A percentile compares a stretch with the other conserved stretches of the same genome.
These are phyloP conservation scores for Lavandula angustifolia DNA, from an alignment of 257 asterid species.

Conservation along the genomic window DNA sequence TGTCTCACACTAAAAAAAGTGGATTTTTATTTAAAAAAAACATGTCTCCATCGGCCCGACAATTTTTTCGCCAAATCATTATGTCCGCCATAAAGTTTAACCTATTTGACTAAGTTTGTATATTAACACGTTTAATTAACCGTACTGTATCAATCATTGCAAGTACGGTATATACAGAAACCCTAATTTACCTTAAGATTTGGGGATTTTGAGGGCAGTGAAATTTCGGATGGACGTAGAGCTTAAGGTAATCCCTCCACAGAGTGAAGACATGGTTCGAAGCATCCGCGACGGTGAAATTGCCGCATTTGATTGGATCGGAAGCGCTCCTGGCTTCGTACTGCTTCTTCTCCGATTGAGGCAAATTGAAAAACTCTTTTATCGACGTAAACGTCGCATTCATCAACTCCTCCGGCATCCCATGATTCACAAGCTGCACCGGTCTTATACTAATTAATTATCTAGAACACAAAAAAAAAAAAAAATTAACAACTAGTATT, in stretches of 20 bases:
- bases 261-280: constrained; percentile 30
- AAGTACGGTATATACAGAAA: no score
- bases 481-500: no score
- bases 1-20: no score
- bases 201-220: constrained; percentile 43
- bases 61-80: no score
- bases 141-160: no score
- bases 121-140: no score
- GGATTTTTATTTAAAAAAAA: no score
- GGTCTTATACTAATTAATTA: not conserved
- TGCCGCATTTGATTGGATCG: constrained; percentile 42
- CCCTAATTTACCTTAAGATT: constrained; percentile 18
- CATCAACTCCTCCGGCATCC: constrained; percentile 40
- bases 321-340: constrained; percentile 34
- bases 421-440: constrained; percentile 48
- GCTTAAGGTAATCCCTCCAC: constrained; percentile 53
- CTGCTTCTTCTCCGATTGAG: constrained; percentile 36
- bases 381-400: constrained; percentile 22
- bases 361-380: constrained; percentile 35
- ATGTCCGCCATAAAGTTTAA: no score
- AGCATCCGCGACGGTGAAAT: constrained; percentile 19
- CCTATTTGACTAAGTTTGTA: no score
- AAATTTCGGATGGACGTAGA: constrained; percentile 43
- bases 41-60: no score
- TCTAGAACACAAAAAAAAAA: no score